Base-by-base conservation (phyloP, 345 rosid genomes). In the Citrus australasica region DNA sequence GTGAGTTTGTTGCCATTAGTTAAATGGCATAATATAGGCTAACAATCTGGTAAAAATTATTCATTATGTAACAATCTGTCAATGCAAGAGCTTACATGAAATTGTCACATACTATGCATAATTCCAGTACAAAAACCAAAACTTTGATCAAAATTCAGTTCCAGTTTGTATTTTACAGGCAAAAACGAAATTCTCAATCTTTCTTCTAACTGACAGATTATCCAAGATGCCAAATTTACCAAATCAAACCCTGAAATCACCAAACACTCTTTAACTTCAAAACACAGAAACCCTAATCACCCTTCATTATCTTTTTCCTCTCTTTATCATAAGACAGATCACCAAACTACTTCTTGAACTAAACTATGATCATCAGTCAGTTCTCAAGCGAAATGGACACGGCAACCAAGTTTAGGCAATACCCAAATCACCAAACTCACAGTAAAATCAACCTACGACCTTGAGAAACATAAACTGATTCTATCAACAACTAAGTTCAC, bases 1-100 rank as follows among this genome's bases (percentile, higher is more conserved):
- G 92, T 32, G 85, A 80, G 7, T 86, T 74, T 64, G 92, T 75
- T 53, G 98, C 87, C 98, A 95, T 95, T 84, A 78, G 61, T 77
- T 70, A 56, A 81, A 27, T 28, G 48, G 78, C 61, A 37, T 68
- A 79, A 73, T 40, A 51, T 2, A 72, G 40, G 48, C 40, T 33
- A 30, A 66, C 71, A 3, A 75, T 16, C 72, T 28, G 74, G 10
- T 38, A 75, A 76, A 62, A 11, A 4, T 13, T 53, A 82, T 67
- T 75, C 73, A 76, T 40, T 40, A 75, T 75, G 65, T 71, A 73
- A 81, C 55, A 79, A 71, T 53, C 28, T 40, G 10, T 64, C 68
- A 30, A 64, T 64, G 22, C 9, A 33, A 32, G 19, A 60, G 13
- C 79, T 35, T 38, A 35, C 69, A 68, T 46, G 24, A 37, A 68